Evolutionary conservation across 331 rosid genomes (phyloP), one percentile per base, ranked within the genome.

Genomic region (Rhamnella rubrinervis): DNA sequence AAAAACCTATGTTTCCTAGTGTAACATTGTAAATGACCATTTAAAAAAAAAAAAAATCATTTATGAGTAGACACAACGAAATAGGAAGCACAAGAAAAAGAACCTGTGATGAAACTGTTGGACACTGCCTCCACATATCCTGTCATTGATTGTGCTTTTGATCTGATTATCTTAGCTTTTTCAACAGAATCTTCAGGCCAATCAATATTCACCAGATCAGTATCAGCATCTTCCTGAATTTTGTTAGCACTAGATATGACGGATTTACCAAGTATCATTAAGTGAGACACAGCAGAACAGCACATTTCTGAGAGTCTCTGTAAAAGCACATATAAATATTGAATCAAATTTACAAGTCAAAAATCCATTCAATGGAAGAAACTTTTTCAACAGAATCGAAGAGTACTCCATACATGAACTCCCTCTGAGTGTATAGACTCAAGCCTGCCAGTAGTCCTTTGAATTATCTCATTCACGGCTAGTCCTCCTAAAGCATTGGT

Each of bases 361-460:
- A 53, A 58, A 62, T 63, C 46, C 19, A 66, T 14, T 20, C 20
- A 37, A 31, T 44, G 51, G 61, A 38, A 62, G 59, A 64, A 61
- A 53, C 39, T 61, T 75, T 44, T 60, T 49, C 31, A 11, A 41
- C 9, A 61, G 75, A 53, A 57, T 19, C 53, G 37, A 19, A 57
- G 71, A 63, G 47, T 79, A 70, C 41, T 65, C 61, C 86, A 47
- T 89, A 95, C 99, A 87, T 95, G 99, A 81, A 86, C 90, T 39
- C 99, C 99, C 91, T 91, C 96, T 0, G 97, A 91, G 77, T 91
- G 99, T 71, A 95, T 89, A 26, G 96, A 84, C 80, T 95, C 99
- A 68, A 95, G 53, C 85, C 97, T 80, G 78, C 92, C 86, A 31
- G 89, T 49, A 47, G 96, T 89, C 86, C 93, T 88, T 77, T 87